Base-by-base conservation (phyloP, 2,329 filamentous ascomycete species). In the Berkeleyomyces rouxiae region DNA sequence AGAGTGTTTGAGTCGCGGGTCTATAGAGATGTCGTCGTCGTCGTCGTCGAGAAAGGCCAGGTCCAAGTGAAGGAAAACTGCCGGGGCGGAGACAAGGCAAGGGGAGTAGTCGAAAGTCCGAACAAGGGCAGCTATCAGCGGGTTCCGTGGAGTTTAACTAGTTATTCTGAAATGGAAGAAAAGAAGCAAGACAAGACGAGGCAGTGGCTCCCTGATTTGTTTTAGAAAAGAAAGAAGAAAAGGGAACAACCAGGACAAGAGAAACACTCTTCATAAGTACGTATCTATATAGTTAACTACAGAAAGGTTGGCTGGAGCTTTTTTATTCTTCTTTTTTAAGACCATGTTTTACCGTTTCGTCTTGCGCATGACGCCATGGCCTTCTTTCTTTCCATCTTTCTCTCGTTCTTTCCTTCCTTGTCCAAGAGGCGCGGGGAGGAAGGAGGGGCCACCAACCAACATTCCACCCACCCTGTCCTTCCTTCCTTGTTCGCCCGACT, bases 351-450 rank as follows among this genome's bases (percentile, higher is more conserved):
- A 31, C 36, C 16, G 51, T 55, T 55, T 55, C n/a, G 31, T 31
- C 39, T 37, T 37, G 39, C 51, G 51, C 51, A 55, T 55, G 51
- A 55, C 57, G 57, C 39, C 57, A 43, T 58, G 57, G 55, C 39
- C 43, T 37, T 11, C 5, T 23, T 39, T 58, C n/a, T 46, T 13
- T 44, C n/a, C 44, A 36, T 59, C 44, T 46, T 46, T n/a, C 7
- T 23, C 23, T 23, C 23, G 23, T 23, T 23, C 23, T 23, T 23
- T 23, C 23, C 23, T 23, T 23, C 23, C 23, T 23, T 23, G 23
- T 23, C 23, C 23, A 23, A 23, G 23, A 23, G 23, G 23, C 23
- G 23, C 23, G 23, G 31, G 23, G 33, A 53, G 49, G 49, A 36
- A 53, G 49, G 49, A 53, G 49, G 49, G 49, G 49, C 49, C 49